Evolutionary conservation across 345 rosid genomes (phyloP).

Genomic region (Eucalyptus regnans): DNA sequence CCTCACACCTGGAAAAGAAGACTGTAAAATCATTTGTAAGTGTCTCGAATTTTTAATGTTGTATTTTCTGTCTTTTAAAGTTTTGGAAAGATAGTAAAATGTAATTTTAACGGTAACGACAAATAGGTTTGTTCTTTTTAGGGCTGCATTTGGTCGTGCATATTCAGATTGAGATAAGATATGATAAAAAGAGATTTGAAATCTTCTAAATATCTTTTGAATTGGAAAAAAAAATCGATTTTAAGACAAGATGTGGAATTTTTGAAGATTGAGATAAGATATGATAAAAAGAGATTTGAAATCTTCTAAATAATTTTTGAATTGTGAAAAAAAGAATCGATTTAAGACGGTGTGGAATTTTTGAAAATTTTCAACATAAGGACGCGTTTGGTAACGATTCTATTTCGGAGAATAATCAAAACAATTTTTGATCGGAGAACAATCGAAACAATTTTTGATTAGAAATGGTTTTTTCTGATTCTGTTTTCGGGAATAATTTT

Average conservation of each 20-base stretch:
- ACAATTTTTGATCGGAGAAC: rapidly evolving
- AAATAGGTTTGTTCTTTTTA: no score
- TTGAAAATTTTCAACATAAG: no score
- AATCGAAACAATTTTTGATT: rapidly evolving
- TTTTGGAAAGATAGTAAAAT: neutral
- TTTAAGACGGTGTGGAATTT: no score
- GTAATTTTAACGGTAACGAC: neutral
- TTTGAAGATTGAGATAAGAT: no score
- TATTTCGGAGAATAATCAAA: rapidly evolving
- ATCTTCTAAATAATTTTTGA: no score
- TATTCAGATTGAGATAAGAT: no score
- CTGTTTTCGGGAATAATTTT: rapidly evolving
- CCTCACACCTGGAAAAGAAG: neutral
- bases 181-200: no score
- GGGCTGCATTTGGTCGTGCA: rapidly evolving
- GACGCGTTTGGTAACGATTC: rapidly evolving
- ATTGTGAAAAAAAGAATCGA: no score
- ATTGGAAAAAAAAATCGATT: no score
- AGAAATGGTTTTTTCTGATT: rapidly evolving
- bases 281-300: no score
- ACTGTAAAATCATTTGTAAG: neutral
- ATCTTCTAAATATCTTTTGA: no score
- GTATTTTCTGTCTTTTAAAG: neutral
- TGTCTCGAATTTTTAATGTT: neutral
- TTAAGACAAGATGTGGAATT: no score